Percentiles rank a stretch among this genome's conserved stretches.
These are phyloP conservation scores for Euphorbia corollata DNA, from an alignment of 441 rosid genomes.

Conservation along the genomic window DNA sequence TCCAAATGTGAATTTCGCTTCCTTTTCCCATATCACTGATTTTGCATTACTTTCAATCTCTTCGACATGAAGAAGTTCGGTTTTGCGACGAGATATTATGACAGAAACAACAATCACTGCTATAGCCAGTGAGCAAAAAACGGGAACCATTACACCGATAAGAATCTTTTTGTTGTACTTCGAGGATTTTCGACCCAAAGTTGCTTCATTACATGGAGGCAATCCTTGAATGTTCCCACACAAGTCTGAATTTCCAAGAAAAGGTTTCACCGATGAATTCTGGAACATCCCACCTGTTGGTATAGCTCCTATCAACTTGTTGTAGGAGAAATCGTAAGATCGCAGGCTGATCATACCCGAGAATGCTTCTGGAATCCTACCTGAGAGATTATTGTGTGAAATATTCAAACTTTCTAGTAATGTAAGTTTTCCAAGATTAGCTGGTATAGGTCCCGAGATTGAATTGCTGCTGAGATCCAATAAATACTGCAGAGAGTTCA, in stretches of 20 bases:
- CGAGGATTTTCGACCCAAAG: slow-evolving; percentile 23
- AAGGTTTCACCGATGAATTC: slow-evolving; percentile 34
- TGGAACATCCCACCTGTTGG: slow-evolving; percentile 37
- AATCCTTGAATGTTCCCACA: slow-evolving; percentile 49
- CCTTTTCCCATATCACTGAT: slow-evolving; percentile 49
- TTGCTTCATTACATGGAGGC: slow-evolving; percentile 26
- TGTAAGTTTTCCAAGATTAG: slow-evolving; percentile 33
- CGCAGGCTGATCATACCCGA: slow-evolving; percentile 41
- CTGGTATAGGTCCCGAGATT: slow-evolving; percentile 44
- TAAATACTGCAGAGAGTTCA: slow-evolving; percentile 30
- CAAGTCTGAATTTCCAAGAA: slow-evolving; percentile 46
- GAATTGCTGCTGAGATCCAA: slow-evolving; percentile 61
- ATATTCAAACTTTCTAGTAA: slow-evolving; percentile 42
- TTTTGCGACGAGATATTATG: slow-evolving; percentile 16
- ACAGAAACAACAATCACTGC: slow-evolving; percentile 16
- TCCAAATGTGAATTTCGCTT: slow-evolving; percentile 46
- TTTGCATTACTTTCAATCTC: slow-evolving; percentile 27
- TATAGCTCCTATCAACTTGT: slow-evolving; percentile 40
- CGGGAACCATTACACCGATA: slow-evolving; percentile 37
- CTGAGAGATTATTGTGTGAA: slow-evolving; percentile 49
- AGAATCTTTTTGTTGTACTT: slow-evolving; percentile 24
- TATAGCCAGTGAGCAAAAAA: slow-evolving; percentile 25
- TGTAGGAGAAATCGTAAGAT: slow-evolving; percentile 51
- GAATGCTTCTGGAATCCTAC: slow-evolving; percentile 40
- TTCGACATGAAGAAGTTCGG: slow-evolving; percentile 24